Base-by-base conservation (phyloP, 129 eudicot genomes). In the Rutidosis leptorrhynchoides region DNA sequence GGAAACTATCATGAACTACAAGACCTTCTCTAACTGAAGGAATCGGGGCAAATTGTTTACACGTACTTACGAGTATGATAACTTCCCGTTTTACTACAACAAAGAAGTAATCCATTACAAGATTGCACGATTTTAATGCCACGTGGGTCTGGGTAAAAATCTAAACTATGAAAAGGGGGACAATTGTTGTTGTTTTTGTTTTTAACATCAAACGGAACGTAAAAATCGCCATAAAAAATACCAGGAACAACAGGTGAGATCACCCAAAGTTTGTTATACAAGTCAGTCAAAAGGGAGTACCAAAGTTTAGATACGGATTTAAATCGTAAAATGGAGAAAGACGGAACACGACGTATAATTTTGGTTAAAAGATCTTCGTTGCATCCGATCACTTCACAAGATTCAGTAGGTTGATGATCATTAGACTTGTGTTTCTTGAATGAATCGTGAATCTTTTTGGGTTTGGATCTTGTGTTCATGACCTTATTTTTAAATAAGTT, bases 11-110 rank as follows among this genome's bases (percentile, higher is more conserved):
- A 46, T 1, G 22, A 51, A 49, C 71, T 5, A 48, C 8, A 11
- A 6, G 15, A 16, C 71, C 60, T 66, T 46, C 71, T 4, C 27
- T 42, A 26, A 66, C 46, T 1, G 61, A 32, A 28, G 30, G 71
- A 27, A 67, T 16, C 22, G 51, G 7, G 0, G 62, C 21, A 20
- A 29, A 67, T 15, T 67, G 71, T 19, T 28, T 67, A 30, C 52
- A 67, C 71, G 30, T 20, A 67, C 28, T 51, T 60, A 30, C 59
- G 61, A 14, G 52, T 5, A 26, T 5, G 12, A 21, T 22, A 6
- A 3, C 20, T 32, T 20, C 72, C 72, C 0, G 14, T 14, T 12
- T 51, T 2, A 14, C 71, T 52, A 67, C 49, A 22, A 2, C 59
- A 53, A 19, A 53, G 59, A 28, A 53, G 29, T 22, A 53, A 53